Conservation (phyloP, 768 basidiomycete genomes). For the Lentinula aciculospora region DNA sequence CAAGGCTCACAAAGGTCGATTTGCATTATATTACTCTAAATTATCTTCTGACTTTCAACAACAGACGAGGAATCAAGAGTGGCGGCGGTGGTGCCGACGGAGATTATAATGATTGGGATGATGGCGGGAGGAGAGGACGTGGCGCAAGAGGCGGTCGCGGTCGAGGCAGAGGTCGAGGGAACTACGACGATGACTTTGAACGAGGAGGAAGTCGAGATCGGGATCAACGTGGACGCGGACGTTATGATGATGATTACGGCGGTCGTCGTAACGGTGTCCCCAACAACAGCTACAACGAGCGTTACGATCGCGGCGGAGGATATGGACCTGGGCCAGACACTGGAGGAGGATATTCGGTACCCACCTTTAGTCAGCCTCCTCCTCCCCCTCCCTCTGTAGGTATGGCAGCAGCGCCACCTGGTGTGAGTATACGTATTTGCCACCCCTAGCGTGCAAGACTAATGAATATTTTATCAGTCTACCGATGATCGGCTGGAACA, state of each 20-base stretch:
- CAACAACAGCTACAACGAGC: conserved; percentile 12
- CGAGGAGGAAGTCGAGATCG: conserved; percentile 47
- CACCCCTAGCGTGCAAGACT: neutral
- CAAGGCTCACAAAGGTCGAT: conserved; percentile 34
- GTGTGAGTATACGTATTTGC: conserved; percentile 12
- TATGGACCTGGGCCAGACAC: conserved; percentile 14
- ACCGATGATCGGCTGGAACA: conserved; percentile 82
- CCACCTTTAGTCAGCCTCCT: conserved; percentile 25
- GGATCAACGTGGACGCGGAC: conserved; percentile 34
- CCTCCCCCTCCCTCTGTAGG: conserved; percentile 19
- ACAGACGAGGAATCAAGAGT: neutral
- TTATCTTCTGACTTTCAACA: neutral
- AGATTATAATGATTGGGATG: conserved; percentile 38
- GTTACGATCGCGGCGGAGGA: conserved; percentile 18
- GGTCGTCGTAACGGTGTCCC: conserved; percentile 12
- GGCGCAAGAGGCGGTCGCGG: conserved; percentile 29
- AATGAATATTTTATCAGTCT: conserved; percentile 25
- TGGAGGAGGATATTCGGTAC: conserved; percentile 15
- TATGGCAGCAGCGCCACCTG: conserved; percentile 20
- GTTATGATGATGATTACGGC: conserved; percentile 37
- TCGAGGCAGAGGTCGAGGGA: conserved; percentile 36
- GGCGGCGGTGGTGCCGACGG: conserved; percentile 24
- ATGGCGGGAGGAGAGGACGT: conserved; percentile 28
- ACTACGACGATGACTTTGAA: conserved; percentile 39
- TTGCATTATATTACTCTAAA: conserved; percentile 6